phyloP scores from a whole-genome alignment of 306 rosid genomes.

The Cucurbita ficifolia region DNA sequence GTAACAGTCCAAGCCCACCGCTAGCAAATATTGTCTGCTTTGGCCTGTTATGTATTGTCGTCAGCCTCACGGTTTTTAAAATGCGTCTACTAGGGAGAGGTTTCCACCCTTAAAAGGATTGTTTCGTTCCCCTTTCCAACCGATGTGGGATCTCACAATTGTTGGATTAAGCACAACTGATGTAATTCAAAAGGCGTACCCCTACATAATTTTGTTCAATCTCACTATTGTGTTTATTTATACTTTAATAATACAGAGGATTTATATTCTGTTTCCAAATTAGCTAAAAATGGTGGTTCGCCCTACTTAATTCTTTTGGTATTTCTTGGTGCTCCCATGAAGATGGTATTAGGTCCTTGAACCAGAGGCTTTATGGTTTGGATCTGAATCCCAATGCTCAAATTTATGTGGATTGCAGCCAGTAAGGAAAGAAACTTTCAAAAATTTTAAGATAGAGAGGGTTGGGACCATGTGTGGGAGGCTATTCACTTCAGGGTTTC shows the following conservation, averaged over 20 bases:
- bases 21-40: no score
- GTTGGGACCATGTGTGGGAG: background rate
- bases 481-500: background rate
- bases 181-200: background rate
- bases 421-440: background rate
- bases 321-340: background rate
- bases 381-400: background rate
- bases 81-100: no score
- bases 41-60: no score
- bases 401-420: background rate
- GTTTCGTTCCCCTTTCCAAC: no score
- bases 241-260: background rate
- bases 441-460: background rate
- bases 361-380: background rate
- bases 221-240: background rate
- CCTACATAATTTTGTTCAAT: background rate
- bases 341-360: background rate
- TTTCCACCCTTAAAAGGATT: no score
- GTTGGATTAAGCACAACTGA: background rate
- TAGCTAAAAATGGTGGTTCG: background rate
- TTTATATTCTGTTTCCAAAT: background rate
- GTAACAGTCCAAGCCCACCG: no score
- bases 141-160: no score
- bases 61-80: no score
- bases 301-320: background rate